These are phyloP conservation scores for Metschnikowia drakensbergensis DNA, from an alignment of 805 yeast genomes.

Conservation along the genomic window DNA sequence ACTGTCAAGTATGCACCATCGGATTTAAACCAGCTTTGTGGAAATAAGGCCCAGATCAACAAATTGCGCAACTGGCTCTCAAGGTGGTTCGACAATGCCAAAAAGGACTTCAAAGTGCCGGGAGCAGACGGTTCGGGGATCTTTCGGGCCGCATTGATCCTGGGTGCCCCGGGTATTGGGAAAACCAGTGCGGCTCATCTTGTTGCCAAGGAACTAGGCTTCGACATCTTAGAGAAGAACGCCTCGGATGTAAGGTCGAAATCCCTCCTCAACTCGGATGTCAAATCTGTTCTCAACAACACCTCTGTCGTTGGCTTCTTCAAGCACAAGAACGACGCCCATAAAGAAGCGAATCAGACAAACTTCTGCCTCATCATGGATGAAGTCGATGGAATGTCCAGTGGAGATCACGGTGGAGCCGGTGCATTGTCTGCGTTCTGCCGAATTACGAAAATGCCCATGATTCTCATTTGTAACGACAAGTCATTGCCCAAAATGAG, in stretches of 20 bases:
- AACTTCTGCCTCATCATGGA: conserved; percentile 90
- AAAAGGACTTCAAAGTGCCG: conserved; percentile 51
- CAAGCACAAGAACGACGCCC: conserved; percentile 33
- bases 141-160: conserved; percentile 78
- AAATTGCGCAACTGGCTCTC: conserved; percentile 70
- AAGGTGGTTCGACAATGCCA: conserved; percentile 64
- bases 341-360: conserved; percentile 37
- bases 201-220: conserved; percentile 65
- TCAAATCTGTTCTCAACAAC: conserved; percentile 71
- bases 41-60: conserved; percentile 64
- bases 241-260: conserved; percentile 92
- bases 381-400: conserved; percentile 99
- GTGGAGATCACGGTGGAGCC: conserved; percentile 98
- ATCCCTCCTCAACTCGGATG: conserved; percentile 60
- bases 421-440: conserved; percentile 90
- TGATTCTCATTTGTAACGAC: conserved; percentile 92
- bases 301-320: conserved; percentile 81
- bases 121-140: conserved; percentile 64
- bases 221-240: conserved; percentile 70
- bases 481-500: conserved; percentile 91
- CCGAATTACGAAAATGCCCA: conserved; percentile 79
- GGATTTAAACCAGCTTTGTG: conserved; percentile 73
- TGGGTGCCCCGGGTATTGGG: conserved; percentile 87
- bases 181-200: conserved; percentile 80
- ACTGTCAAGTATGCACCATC: conserved; percentile 91